These are phyloP conservation scores for Pleurotus sapidus DNA, from an alignment of 768 basidiomycete genomes.

Conservation along the genomic window DNA sequence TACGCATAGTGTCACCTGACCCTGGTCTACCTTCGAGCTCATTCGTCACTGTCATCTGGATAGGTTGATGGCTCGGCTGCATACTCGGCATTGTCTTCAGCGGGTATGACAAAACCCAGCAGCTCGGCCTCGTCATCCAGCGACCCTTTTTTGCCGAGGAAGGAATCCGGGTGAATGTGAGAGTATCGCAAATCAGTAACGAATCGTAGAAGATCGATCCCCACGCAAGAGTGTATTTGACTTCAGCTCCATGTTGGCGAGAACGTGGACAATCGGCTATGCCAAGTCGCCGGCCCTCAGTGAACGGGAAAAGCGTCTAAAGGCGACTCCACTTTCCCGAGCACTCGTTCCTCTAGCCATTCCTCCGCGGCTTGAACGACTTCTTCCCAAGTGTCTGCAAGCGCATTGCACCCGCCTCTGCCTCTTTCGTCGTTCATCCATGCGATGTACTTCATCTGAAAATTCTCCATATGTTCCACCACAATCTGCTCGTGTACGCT, in stretches of 20 bases:
- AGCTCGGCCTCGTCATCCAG: background rate
- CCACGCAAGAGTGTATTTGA: background rate
- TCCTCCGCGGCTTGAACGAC: background rate
- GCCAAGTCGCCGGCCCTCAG: background rate
- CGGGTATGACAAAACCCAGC: background rate
- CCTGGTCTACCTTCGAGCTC: background rate
- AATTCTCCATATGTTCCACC: background rate
- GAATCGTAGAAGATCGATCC: background rate
- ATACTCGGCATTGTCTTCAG: background rate
- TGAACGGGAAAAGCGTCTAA: background rate
- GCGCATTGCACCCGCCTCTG: background rate
- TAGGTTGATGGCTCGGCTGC: background rate
- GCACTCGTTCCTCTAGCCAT: background rate
- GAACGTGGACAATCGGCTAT: background rate
- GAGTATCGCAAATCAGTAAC: background rate
- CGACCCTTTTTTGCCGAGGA: background rate
- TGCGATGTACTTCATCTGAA: constrained; percentile 2
- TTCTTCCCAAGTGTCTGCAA: background rate
- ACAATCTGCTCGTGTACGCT: background rate
- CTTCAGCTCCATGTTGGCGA: background rate
- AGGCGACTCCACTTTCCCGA: background rate
- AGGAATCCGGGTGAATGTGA: background rate
- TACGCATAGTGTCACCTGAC: background rate
- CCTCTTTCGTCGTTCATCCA: background rate
- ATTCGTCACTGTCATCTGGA: background rate